Base-by-base conservation (phyloP, 2,329 filamentous ascomycete genomes). In the Juglanconis juglandina region DNA sequence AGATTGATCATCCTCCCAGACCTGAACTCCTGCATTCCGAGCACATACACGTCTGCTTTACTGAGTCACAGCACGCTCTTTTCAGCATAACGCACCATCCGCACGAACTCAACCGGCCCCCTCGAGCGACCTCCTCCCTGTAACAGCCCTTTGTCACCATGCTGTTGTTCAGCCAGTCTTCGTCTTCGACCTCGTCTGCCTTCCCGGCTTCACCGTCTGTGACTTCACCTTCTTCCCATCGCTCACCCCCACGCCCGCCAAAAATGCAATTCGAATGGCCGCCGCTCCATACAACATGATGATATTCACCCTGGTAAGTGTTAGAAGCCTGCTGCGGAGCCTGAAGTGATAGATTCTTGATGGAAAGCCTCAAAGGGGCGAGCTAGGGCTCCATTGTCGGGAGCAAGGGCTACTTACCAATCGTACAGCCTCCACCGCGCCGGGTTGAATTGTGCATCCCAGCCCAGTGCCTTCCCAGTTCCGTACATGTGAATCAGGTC, bases 381-480 rank as follows among this genome's bases (percentile, higher is more conserved):
- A 24, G 24, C 24, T 24, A 24, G 24, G 24, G 24, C 24, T 24
- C 24, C 24, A 24, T 24, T 24, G 24, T 24, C 2, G 2, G 24
- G 24, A 24, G 24, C 1, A 24, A 24, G 24, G 24, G 24, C 24
- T 24, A 24, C 24, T 24, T 24, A 24, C 24, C 69, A 73, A 60
- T 78, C 76, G 64, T 74, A 70, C 17, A 60, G 52, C 24, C 68
- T 69, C 76, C 75, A 78, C 2, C 53, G 46, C 56, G 59, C 32
- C 5, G 71, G 64, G 35, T 65, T 64, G 10, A 68, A 48, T 34
- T 71, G 66, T 11, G 64, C 64, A 32, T 63, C 64, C 5, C 68
- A 64, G 4, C 70, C 72, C 65, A 75, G 67, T 34, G 70, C 67
- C 58, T 65, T 75, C 5, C 68, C 68, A 4, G 72, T 59, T 13